Base-by-base conservation (phyloP, 768 basidiomycete genomes). In the Peribolospora kevripleyi region DNA sequence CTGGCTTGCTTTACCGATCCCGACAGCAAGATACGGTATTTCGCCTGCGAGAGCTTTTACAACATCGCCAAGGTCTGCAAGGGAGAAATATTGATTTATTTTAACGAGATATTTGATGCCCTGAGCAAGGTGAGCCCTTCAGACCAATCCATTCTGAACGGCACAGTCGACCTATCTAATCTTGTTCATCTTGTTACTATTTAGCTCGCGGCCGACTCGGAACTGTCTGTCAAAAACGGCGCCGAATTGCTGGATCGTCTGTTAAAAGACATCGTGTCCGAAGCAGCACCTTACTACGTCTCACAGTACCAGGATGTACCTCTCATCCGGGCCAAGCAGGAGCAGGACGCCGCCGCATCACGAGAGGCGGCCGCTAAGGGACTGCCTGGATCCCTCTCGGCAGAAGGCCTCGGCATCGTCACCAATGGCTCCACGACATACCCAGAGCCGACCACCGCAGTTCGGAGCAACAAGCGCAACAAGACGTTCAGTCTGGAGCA, bases 101-200 rank as follows among this genome's bases (percentile, higher is more conserved):
- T 95, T 71, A 98, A 98, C 64, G 87, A 90, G 55, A 86, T 97
- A 54, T 98, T 98, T 62, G 93, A 97, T 68, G 82, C 88, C 1
- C 73, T 97, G 58, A 88, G 85, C 73, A 97, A 95, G 74, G 91
- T 90, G 62, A 55, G 76, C 48, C 42, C 45, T 11, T 13, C 46
- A 42, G 13, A 14, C n/a, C 43, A 13, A 40, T 46, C 7, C 41
- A 43, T 36, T 39, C 52, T 50, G 9, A 53, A 25, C 45, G 40
- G 11, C 42, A 42, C 25, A n/a, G n/a, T 39, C 38, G 42, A 39
- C 49, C 42, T 40, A 39, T 39, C 25, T 14, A 7, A 11, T 13
- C 40, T 4, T 5, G 42, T 42, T 46, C 40, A 40, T 56, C 9
- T 45, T 13, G 54, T 25, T 13, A 47, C 9, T 46, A 7, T 11